A percentile compares a stretch with the other conserved stretches of the same genome.
phyloP scores from a whole-genome alignment of 2,329 filamentous ascomycete species.

The Fusarium anguioides region DNA sequence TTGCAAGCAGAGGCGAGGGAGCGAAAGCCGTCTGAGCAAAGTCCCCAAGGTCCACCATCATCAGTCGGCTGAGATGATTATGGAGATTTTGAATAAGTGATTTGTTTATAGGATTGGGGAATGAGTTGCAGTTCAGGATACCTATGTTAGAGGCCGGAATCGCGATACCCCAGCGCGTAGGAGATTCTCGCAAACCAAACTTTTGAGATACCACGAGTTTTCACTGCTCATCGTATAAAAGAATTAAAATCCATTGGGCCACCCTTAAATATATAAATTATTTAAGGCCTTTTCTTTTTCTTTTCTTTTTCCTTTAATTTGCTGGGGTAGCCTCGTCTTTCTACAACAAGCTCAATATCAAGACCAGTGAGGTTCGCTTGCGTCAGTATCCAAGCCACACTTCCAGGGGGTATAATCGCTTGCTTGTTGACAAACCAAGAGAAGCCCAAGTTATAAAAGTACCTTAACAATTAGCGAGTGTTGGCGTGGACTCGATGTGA shows the following conservation, averaged over 20 bases:
- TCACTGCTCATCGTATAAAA: background rate
- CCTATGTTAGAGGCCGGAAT: background rate
- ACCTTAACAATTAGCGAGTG: background rate
- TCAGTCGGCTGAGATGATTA: slow-evolving; percentile 22
- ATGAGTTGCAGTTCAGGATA: background rate
- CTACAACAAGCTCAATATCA: too few species aligned
- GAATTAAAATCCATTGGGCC: background rate
- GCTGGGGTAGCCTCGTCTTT: too few species aligned
- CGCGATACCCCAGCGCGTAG: slow-evolving; percentile 20
- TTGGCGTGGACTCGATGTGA: slow-evolving; percentile 8
- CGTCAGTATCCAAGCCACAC: too few species aligned
- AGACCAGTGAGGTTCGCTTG: too few species aligned
- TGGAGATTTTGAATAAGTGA: background rate
- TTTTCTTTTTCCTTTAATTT: too few species aligned
- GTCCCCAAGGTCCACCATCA: slow-evolving; percentile 40
- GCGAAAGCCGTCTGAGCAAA: slow-evolving; percentile 47
- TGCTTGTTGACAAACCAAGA: too few species aligned
- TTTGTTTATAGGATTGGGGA: background rate
- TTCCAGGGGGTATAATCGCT: too few species aligned
- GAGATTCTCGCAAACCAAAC: slow-evolving; percentile 2
- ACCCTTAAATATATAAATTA: too few species aligned
- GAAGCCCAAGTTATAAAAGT: background rate
- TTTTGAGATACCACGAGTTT: slow-evolving; percentile 16
- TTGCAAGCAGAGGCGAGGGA: slow-evolving; percentile 63
- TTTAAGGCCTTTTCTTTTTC: too few species aligned